These are phyloP conservation scores for Acaromyces ingoldii DNA, from an alignment of 1,284 basidiomycete species.

Conservation along the genomic window DNA sequence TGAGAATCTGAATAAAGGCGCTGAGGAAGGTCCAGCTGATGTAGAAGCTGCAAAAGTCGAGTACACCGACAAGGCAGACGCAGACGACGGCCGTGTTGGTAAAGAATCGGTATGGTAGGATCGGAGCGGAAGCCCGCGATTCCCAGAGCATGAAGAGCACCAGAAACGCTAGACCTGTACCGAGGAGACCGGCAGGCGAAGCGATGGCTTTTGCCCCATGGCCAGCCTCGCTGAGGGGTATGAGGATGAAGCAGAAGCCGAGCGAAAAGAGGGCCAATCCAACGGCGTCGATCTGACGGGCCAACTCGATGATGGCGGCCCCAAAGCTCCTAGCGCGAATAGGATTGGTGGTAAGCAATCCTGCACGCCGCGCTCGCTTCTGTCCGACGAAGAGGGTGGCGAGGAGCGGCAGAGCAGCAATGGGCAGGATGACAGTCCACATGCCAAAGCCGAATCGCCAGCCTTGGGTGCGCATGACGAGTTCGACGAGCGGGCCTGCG, in stretches of 20 bases:
- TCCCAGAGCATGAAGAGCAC: conserved; percentile 53
- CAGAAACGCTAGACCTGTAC: conserved; percentile 24
- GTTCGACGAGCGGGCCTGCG: conserved; percentile 64
- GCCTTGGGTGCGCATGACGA: conserved; percentile 56
- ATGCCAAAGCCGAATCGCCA: conserved; percentile 76
- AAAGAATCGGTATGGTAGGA: conserved; percentile 53
- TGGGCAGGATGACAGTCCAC: conserved; percentile 39
- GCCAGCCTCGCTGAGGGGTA: conserved; percentile 63
- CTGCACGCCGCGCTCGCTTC: conserved; percentile 28
- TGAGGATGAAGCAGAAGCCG: conserved; percentile 59
- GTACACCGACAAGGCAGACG: conserved; percentile 47
- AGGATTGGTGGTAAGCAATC: conserved; percentile 11
- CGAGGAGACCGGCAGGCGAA: neutral
- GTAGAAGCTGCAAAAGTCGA: conserved; percentile 53
- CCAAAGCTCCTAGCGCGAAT: neutral
- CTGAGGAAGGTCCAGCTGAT: conserved; percentile 50
- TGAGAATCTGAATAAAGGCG: conserved; percentile 46
- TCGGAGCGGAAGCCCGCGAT: conserved; percentile 53
- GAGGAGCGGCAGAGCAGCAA: conserved; percentile 43
- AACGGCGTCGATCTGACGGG: conserved; percentile 61
- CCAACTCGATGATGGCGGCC: conserved; percentile 12
- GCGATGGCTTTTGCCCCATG: conserved; percentile 35
- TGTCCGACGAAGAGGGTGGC: conserved; percentile 41
- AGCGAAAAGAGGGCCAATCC: conserved; percentile 66
- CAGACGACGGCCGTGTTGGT: conserved; percentile 47